These are phyloP conservation scores for Amanita rubescens DNA, from an alignment of 768 basidiomycete species.

Conservation along the genomic window DNA sequence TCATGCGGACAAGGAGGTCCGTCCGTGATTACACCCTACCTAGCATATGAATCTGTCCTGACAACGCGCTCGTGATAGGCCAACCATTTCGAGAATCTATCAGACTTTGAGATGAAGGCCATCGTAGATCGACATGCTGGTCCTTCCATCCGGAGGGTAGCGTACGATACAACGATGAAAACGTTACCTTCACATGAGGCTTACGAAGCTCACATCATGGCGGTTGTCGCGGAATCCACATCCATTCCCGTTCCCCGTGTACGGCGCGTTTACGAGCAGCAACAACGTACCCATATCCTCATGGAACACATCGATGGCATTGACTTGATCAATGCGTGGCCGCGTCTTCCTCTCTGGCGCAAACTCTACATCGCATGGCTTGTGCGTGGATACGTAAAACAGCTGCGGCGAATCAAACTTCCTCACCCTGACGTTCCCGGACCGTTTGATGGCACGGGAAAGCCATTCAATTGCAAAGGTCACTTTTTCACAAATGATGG, in stretches of 20 bases:
- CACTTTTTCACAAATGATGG: constrained; percentile 6
- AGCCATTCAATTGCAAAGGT: not conserved
- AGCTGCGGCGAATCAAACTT: constrained; percentile 11
- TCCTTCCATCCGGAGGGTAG: not conserved
- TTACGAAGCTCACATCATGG: not conserved
- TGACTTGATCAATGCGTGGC: constrained; percentile 12
- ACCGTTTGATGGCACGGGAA: constrained; percentile 8
- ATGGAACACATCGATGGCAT: constrained; percentile 15
- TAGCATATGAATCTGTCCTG: not conserved
- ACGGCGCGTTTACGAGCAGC: constrained; percentile 8
- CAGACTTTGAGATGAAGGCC: not conserved
- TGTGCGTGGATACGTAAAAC: constrained; percentile 16
- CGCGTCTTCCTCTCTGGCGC: constrained; percentile 8
- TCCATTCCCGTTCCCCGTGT: constrained; percentile 17
- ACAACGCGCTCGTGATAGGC: not conserved
- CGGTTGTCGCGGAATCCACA: constrained; percentile 6
- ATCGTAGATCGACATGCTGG: not conserved
- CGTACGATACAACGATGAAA: not conserved
- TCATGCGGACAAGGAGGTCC: not conserved
- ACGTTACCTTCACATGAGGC: not conserved
- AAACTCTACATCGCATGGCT: constrained; percentile 15
- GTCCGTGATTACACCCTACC: not conserved
- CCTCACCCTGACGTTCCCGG: constrained; percentile 9
- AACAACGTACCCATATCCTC: constrained; percentile 5
- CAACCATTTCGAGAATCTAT: not conserved